Evolutionary conservation across 192 early-diverging fungal species (phyloP).

Genomic region (Backusella morwellensis): DNA sequence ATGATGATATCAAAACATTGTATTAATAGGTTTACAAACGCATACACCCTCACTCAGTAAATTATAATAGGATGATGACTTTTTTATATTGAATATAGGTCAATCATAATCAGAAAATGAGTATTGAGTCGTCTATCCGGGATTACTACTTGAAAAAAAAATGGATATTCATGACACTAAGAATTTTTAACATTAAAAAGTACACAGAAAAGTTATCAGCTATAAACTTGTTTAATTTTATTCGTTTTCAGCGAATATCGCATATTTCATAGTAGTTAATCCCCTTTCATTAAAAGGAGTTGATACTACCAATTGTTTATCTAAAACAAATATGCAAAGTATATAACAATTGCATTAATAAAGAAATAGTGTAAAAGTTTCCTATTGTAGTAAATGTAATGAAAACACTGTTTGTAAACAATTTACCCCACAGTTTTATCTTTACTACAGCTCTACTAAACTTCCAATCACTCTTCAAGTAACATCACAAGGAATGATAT

Average conservation of each 20-base stretch:
- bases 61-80: background rate
- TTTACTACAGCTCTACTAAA: background rate
- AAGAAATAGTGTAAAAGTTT: background rate
- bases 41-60: conserved; percentile 36
- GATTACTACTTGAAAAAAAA: background rate
- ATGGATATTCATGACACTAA: background rate
- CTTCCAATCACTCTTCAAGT: background rate
- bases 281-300: background rate
- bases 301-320: background rate
- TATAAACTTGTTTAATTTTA: background rate
- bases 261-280: background rate
- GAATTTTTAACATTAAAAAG: background rate
- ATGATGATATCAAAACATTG: conserved; percentile 42
- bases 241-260: background rate
- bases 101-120: background rate
- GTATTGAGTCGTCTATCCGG: background rate
- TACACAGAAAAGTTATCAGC: background rate
- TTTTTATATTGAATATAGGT: background rate
- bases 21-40: conserved; percentile 40
- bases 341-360: background rate
- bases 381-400: background rate
- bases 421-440: background rate
- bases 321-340: background rate
- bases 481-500: background rate
- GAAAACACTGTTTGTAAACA: background rate